These are phyloP conservation scores for Penicillium verrucosum DNA, from an alignment of 2,329 filamentous ascomycete genomes.

Conservation along the genomic window DNA sequence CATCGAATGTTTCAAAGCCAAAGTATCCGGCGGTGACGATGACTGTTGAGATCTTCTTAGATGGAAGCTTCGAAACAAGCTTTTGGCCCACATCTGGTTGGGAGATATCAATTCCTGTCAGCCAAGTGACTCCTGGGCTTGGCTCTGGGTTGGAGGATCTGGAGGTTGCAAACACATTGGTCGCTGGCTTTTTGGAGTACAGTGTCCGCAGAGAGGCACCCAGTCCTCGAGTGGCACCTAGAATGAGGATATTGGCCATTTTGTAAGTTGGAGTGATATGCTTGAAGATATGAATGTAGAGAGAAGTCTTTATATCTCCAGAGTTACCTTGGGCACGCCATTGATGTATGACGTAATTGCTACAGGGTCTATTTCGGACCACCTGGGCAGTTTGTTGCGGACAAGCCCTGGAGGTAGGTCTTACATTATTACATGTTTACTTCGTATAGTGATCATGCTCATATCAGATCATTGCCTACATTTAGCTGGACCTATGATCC, in stretches of 20 bases:
- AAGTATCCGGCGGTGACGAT: conserved; percentile 71
- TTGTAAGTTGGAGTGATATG: conserved; percentile 1
- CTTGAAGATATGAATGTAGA: background rate
- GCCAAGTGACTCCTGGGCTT: conserved; percentile 51
- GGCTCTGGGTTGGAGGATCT: conserved; percentile 49
- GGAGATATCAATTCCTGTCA: conserved; percentile 57
- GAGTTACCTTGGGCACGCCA: background rate
- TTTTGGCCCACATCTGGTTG: conserved; percentile 48
- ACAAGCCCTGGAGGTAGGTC: background rate
- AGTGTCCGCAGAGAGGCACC: conserved; percentile 59
- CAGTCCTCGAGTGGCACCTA: conserved; percentile 67
- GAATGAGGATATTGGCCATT: conserved; percentile 52
- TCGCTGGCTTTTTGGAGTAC: conserved; percentile 51
- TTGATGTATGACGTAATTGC: background rate
- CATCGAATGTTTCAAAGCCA: conserved; percentile 60
- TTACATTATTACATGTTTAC: too few species aligned
- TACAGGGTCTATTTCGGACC: background rate
- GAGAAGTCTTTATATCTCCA: background rate
- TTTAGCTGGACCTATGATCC: background rate
- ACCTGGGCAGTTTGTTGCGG: background rate
- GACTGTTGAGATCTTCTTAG: conserved; percentile 50
- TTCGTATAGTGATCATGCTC: too few species aligned
- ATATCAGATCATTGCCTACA: background rate
- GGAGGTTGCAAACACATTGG: conserved; percentile 59
- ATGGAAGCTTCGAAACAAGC: conserved; percentile 49